Conservation (phyloP, 495 filamentous ascomycete species). For the Aspergillus egyptiacus region DNA sequence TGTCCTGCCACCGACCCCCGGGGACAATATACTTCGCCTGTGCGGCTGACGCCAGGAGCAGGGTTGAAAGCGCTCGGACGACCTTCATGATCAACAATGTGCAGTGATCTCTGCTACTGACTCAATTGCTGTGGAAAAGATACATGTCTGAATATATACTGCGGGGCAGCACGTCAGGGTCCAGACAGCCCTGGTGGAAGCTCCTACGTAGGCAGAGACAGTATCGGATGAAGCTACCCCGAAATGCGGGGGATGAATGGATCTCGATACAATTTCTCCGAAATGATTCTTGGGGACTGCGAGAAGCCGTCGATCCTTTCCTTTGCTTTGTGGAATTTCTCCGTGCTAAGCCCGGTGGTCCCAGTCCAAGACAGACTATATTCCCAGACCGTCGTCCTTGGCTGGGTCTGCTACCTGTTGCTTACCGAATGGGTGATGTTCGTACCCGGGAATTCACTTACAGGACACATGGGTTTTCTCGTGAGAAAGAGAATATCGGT, state of each 20-base stretch:
- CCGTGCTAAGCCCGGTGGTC: constrained; percentile 9
- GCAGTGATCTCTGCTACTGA: not conserved
- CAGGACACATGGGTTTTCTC: too few relatives aligned
- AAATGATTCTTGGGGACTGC: not conserved
- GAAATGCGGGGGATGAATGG: constrained; percentile 7
- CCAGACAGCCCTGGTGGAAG: not conserved
- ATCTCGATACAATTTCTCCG: constrained; percentile 11
- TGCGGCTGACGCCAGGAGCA: constrained; percentile 1
- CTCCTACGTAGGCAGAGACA: too few relatives aligned
- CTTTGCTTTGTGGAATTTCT: constrained; percentile 2
- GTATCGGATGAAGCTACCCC: constrained; percentile 5
- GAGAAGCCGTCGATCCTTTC: not conserved
- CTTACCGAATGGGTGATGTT: too few relatives aligned
- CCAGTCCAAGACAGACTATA: too few relatives aligned
- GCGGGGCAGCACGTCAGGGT: not conserved
- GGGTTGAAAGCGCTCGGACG: not conserved
- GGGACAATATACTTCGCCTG: constrained; percentile 23
- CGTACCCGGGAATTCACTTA: too few relatives aligned
- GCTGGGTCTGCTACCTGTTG: too few relatives aligned
- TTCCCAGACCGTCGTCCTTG: too few relatives aligned
- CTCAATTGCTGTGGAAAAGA: not conserved
- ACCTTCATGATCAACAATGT: not conserved
- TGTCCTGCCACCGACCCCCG: constrained; percentile 23
- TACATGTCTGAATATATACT: not conserved
- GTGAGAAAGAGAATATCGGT: too few relatives aligned